Percentiles rank a stretch among this genome's conserved stretches.
These are phyloP conservation scores for Esteya vermicola DNA, from an alignment of 2,329 filamentous ascomycete species.

Conservation along the genomic window DNA sequence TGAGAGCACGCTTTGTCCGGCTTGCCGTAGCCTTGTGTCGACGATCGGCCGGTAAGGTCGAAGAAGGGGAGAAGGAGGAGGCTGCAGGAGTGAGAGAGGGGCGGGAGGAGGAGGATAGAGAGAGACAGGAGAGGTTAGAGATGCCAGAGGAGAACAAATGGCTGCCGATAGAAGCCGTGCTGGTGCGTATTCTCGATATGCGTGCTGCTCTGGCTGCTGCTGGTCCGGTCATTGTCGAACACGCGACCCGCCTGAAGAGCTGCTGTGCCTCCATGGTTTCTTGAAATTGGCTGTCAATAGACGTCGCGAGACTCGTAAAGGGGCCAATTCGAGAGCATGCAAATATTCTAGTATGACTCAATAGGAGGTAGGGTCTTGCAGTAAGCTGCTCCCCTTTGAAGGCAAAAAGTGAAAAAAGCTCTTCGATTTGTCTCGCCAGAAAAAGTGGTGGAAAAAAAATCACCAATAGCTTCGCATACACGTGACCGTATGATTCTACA, in stretches of 20 bases:
- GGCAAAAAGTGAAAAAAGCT: too few relatives aligned
- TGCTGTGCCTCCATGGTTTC: conserved; percentile 6
- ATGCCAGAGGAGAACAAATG: too few relatives aligned
- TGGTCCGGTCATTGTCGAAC: background rate
- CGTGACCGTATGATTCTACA: too few relatives aligned
- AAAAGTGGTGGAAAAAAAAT: too few relatives aligned
- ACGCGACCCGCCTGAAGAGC: conserved; percentile 6
- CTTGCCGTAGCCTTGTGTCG: conserved; percentile 35
- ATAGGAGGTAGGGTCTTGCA: too few relatives aligned
- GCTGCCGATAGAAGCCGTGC: too few relatives aligned
- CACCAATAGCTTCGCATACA: too few relatives aligned
- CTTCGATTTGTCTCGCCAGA: too few relatives aligned
- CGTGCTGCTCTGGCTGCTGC: background rate
- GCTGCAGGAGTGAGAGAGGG: background rate
- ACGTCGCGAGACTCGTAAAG: too few relatives aligned
- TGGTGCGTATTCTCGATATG: background rate
- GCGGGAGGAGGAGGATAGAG: background rate
- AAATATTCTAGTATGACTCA: too few relatives aligned
- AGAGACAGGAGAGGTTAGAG: background rate
- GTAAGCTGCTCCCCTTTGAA: too few relatives aligned
- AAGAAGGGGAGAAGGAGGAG: background rate
- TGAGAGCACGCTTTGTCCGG: conserved; percentile 42
- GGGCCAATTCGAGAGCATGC: too few relatives aligned
- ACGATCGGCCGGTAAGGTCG: conserved; percentile 1
- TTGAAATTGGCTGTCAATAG: background rate